Evolutionary conservation across 179 eudicot species (phyloP).

Genomic region (Sideroxylon spinosum): DNA sequence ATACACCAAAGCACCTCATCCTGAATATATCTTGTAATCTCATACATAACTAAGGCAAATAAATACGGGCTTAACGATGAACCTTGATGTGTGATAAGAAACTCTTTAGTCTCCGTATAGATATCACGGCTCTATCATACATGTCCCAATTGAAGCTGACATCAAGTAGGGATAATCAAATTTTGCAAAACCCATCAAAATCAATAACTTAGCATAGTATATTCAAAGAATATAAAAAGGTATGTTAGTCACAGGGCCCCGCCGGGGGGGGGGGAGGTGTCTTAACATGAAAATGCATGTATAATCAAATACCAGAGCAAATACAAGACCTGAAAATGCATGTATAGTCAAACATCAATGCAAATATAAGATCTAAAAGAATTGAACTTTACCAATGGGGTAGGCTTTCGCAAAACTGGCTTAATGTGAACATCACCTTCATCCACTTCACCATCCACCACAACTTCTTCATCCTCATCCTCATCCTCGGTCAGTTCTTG

Average conservation of each 20-base stretch:
- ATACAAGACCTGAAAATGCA: neutral
- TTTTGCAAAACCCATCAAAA: neutral
- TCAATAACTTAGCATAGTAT: neutral
- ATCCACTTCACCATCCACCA: conserved; percentile 97
- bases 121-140: too few relatives aligned
- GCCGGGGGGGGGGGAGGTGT: too few relatives aligned
- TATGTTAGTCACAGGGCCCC: neutral
- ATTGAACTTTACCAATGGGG: conserved; percentile 60
- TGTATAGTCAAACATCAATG: neutral
- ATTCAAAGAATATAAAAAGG: neutral
- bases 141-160: neutral
- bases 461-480: conserved; percentile 96
- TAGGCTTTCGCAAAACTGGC: conserved; percentile 63
- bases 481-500: conserved; percentile 73
- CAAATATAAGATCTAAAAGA: neutral
- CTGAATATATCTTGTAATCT: too few relatives aligned
- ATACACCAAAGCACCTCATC: too few relatives aligned
- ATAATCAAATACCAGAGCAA: neutral
- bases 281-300: neutral
- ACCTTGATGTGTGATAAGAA: too few relatives aligned
- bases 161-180: neutral
- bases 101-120: too few relatives aligned
- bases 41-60: too few relatives aligned
- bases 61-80: too few relatives aligned
- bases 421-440: conserved; percentile 97